Evolutionary conservation across 2,329 filamentous ascomycete species (phyloP).

Genomic region (Botryosphaeria dothidea): DNA sequence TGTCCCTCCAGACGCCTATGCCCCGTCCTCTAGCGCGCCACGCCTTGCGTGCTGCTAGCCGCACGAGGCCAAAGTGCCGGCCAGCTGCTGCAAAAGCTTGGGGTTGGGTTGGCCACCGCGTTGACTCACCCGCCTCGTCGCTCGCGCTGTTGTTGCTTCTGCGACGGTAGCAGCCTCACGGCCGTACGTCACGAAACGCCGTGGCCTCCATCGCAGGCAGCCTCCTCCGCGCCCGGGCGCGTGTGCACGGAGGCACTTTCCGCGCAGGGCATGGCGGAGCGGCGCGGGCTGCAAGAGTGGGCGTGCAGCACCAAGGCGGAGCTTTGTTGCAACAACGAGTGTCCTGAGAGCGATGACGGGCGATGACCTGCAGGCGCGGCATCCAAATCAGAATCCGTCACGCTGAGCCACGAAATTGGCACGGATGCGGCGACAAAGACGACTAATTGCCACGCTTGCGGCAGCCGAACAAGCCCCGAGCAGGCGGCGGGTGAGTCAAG

Average conservation of each 20-base stretch:
- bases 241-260: background rate
- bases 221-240: background rate
- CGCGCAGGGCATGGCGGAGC: slow-evolving; percentile 12
- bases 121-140: slow-evolving; percentile 9
- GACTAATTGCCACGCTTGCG: slow-evolving; percentile 2
- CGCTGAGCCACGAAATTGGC: background rate
- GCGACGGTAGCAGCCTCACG: slow-evolving; percentile 12
- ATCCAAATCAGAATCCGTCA: slow-evolving; percentile 9
- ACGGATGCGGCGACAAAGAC: background rate
- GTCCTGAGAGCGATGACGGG: background rate
- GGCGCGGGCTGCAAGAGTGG: slow-evolving; percentile 15
- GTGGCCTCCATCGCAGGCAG: background rate
- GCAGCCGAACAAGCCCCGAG: slow-evolving; percentile 8
- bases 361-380: slow-evolving; percentile 6
- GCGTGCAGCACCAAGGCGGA: background rate
- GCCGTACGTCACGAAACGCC: slow-evolving; percentile 13
- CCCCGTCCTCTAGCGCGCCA: slow-evolving; percentile 9
- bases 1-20: slow-evolving; percentile 4
- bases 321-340: background rate
- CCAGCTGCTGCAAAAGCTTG: background rate
- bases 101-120: background rate
- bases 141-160: background rate
- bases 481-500: background rate
- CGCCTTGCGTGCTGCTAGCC: slow-evolving; percentile 15
- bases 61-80: slow-evolving; percentile 20